Conservation (phyloP, 768 basidiomycete species). For the Hydnomerulius pinastri region DNA sequence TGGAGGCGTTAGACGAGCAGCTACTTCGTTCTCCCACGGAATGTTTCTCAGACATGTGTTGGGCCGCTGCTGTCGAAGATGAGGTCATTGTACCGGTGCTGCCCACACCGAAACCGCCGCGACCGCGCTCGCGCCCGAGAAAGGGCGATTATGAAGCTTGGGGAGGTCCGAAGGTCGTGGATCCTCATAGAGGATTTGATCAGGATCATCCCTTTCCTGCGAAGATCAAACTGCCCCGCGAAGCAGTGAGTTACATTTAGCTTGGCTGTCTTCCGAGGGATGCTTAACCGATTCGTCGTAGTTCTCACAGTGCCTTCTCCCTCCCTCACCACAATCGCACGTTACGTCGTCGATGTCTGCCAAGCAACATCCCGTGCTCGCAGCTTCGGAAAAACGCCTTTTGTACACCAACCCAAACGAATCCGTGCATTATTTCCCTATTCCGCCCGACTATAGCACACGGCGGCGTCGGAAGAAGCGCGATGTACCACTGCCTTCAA, state of each 20-base stretch:
- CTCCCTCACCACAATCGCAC: slow-evolving; percentile 11
- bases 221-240: slow-evolving; percentile 16
- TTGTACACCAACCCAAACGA: slow-evolving; percentile 21
- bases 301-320: slow-evolving; percentile 8
- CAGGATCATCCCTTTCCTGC: slow-evolving; percentile 17
- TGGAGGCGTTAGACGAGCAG: slow-evolving; percentile 40
- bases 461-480: slow-evolving; percentile 17
- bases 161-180: neutral
- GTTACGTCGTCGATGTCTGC: slow-evolving; percentile 7
- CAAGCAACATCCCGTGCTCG: slow-evolving; percentile 10
- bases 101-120: neutral
- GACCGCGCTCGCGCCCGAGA: slow-evolving; percentile 17
- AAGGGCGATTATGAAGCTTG: slow-evolving; percentile 4
- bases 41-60: slow-evolving; percentile 43
- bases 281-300: neutral
- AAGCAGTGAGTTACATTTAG: neutral
- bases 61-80: slow-evolving; percentile 36
- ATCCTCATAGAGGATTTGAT: slow-evolving; percentile 11
- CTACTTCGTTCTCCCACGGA: slow-evolving; percentile 40
- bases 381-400: slow-evolving; percentile 12
- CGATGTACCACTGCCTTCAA: slow-evolving; percentile 7
- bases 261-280: neutral
- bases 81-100: slow-evolving; percentile 13
- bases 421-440: slow-evolving; percentile 13
- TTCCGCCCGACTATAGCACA: slow-evolving; percentile 6